Evolutionary conservation across 1,139 yeast genomes (phyloP), one percentile per base, ranked within the genome.

Genomic region (Candida smagusa): DNA sequence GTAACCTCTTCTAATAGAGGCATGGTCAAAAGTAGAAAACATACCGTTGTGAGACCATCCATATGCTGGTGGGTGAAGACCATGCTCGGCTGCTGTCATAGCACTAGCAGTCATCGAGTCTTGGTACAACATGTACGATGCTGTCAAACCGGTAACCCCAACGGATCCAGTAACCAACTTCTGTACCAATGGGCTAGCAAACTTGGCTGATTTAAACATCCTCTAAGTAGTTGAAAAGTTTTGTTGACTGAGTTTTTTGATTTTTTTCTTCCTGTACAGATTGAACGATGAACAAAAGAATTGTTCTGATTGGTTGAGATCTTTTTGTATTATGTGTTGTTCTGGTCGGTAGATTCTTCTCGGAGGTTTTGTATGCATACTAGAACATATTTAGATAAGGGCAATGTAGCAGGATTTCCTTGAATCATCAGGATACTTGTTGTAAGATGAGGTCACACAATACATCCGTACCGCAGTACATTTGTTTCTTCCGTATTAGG

Each of bases 81-180:
- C 99, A 69, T 92, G 97, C 73, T 92, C 99, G 49, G 97, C 96
- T 49, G 95, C 95, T 40, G 98, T 90, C 96, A 90, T 87, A 58
- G 99, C 98, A 58, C 79, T 81, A 45, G 97, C 96, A 45, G 86
- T 78, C 65, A 82, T 77, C 16, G 87, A 73, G 63, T 84, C 92
- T 55, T 84, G 81, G 68, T 85, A 87, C 57, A 86, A 74, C 61
- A 83, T 66, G 61, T 83, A 84, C 33, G 88, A 81, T 38, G 89
- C 85, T 45, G 84, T 74, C 50, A 82, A 67, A 47, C 90, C 90
- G 43, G 83, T 71, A 40, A 74, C 72, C 46, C 84, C 84, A 50
- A 79, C 81, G 52, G 84, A 77, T 53, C 82, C 82, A 51, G 78
- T 72, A 52, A 82, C 65, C 54, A 72, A 59, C 58, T 73, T 81